Conservation (phyloP, 1,284 basidiomycete genomes). For the Marasmius tenuissimus region DNA sequence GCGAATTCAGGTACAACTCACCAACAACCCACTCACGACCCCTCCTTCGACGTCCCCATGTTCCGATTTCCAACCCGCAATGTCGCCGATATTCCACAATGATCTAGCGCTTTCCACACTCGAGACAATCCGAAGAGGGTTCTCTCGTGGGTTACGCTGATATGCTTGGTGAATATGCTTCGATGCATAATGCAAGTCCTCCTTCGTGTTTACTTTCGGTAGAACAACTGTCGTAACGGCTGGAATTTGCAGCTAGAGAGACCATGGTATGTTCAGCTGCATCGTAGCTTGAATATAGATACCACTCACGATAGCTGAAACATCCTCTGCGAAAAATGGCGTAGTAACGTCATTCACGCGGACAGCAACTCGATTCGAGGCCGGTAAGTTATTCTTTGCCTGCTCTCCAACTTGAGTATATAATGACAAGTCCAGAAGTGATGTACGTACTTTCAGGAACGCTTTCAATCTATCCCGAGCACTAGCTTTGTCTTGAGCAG, state of each 20-base stretch:
- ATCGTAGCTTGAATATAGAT: neutral
- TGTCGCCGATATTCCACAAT: constrained; percentile 58
- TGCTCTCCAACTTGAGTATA: constrained; percentile 6
- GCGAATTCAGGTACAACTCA: constrained; percentile 27
- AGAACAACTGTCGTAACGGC: constrained; percentile 66
- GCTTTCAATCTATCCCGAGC: constrained; percentile 59
- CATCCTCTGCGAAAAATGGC: constrained; percentile 70
- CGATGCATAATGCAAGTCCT: constrained; percentile 67
- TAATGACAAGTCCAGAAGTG: constrained; percentile 1
- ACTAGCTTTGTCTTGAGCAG: constrained; percentile 53
- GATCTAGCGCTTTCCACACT: constrained; percentile 81
- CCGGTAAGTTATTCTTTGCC: constrained; percentile 35
- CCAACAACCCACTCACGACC: constrained; percentile 53
- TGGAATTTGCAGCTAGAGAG: constrained; percentile 40
- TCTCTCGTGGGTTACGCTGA: constrained; percentile 16
- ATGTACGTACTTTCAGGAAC: constrained; percentile 57
- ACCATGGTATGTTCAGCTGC: neutral
- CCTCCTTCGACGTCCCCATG: constrained; percentile 47
- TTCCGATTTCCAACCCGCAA: constrained; percentile 62
- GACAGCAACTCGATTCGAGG: constrained; percentile 62
- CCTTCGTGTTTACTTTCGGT: constrained; percentile 75
- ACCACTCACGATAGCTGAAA: constrained; percentile 59
- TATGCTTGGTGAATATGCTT: constrained; percentile 36
- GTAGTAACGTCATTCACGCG: constrained; percentile 78
- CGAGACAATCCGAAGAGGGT: constrained; percentile 63